Percentiles rank a stretch among this genome's conserved stretches.
phyloP scores from a whole-genome alignment of 345 rosid species.

The Hypericum perforatum region DNA sequence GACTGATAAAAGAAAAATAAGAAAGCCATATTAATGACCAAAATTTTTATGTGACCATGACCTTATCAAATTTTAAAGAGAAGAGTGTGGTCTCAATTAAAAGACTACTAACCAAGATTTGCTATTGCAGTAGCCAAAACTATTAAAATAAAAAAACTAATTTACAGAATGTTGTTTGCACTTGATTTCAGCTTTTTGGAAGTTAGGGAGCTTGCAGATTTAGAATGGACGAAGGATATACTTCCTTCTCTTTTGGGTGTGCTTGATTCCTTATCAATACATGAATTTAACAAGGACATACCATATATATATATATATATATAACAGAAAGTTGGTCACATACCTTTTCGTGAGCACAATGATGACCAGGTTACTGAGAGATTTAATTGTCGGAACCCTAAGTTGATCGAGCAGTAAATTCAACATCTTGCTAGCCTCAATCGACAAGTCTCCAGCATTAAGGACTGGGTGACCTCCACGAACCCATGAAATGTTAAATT shows the following conservation, averaged over 20 bases:
- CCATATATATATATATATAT: slow-evolving; percentile 4
- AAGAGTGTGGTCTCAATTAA: no score
- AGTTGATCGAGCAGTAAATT: slow-evolving; percentile 89
- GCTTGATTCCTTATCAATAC: no score
- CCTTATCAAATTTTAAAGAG: no score
- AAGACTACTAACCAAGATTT: no score
- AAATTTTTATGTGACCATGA: background rate
- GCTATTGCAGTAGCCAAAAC: no score
- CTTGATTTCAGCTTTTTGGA: no score
- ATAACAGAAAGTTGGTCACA: slow-evolving; percentile 10
- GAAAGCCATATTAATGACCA: slow-evolving; percentile 4
- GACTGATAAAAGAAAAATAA: slow-evolving; percentile 37
- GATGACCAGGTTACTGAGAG: slow-evolving; percentile 53
- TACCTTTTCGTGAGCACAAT: slow-evolving; percentile 73
- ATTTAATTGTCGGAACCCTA: slow-evolving; percentile 67
- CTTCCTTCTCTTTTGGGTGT: no score
- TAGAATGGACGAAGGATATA: no score
- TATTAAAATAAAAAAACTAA: no score
- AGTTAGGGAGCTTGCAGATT: no score
- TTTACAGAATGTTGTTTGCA: no score
- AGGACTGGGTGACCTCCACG: slow-evolving; percentile 84
- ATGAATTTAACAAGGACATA: background rate
- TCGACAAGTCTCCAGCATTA: slow-evolving; percentile 74
- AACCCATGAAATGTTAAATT: slow-evolving; percentile 74
- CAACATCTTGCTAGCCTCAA: slow-evolving; percentile 79